Evolutionary conservation across 2,329 filamentous ascomycete genomes (phyloP).

Genomic region (Claviceps quebecensis): DNA sequence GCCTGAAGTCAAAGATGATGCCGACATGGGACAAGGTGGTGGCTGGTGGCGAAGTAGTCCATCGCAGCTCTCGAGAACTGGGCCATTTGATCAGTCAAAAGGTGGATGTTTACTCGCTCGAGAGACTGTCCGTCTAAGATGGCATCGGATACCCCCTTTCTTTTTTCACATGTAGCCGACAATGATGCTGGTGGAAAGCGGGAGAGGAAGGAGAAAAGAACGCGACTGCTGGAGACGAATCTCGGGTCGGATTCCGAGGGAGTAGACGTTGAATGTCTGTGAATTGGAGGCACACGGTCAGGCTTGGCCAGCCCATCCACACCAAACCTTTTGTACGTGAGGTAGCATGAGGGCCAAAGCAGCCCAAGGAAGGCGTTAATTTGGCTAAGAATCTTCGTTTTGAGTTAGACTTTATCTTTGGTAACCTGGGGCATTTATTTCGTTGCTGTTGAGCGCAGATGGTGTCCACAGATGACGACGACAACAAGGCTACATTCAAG

Average conservation of each 20-base stretch:
- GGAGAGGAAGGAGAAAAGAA: not conserved
- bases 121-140: slow-evolving; percentile 54
- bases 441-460: no score
- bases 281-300: not conserved
- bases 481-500: no score
- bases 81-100: slow-evolving; percentile 66
- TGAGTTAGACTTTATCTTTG: not conserved
- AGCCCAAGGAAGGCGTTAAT: not conserved
- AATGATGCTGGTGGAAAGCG: not conserved
- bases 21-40: slow-evolving; percentile 45
- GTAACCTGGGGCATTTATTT: no score
- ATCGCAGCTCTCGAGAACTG: slow-evolving; percentile 57
- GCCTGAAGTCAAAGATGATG: slow-evolving; percentile 45
- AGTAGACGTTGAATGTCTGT: not conserved
- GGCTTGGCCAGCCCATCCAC: not conserved
- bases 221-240: not conserved
- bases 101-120: slow-evolving; percentile 70
- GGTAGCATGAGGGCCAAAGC: not conserved
- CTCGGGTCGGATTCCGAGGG: not conserved
- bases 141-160: not conserved
- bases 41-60: slow-evolving; percentile 54
- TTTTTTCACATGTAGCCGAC: not conserved
- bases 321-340: not conserved
- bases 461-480: no score
- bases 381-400: not conserved